phyloP scores from a whole-genome alignment of 768 basidiomycete genomes.

The Rhizopogon salebrosus region DNA sequence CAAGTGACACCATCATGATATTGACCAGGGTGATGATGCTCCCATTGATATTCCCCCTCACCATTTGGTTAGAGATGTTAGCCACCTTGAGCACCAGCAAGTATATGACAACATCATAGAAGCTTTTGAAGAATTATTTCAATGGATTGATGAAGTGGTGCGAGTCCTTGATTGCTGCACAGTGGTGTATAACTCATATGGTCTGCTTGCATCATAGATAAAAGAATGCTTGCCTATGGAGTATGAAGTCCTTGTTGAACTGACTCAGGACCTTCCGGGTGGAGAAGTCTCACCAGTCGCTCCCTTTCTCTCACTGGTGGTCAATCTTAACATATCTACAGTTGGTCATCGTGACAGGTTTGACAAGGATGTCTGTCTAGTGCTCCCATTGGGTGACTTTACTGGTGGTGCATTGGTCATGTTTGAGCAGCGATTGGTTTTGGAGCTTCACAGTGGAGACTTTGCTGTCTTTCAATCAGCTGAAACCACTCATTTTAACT shows the following conservation, averaged over 20 bases:
- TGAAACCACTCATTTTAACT: slow-evolving; percentile 4
- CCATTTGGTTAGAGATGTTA: background rate
- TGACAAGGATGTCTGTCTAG: background rate
- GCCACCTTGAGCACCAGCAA: background rate
- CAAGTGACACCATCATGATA: too few species aligned
- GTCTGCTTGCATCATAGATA: background rate
- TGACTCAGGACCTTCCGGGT: background rate
- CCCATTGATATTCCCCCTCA: background rate
- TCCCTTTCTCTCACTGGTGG: background rate
- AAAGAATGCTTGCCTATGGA: background rate
- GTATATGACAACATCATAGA: background rate
- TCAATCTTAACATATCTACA: slow-evolving; percentile 6
- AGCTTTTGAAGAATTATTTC: background rate
- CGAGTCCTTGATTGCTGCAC: background rate
- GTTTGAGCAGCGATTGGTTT: background rate
- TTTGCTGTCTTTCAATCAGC: slow-evolving; percentile 4
- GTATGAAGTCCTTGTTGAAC: background rate
- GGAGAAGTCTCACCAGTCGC: background rate
- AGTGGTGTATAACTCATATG: background rate
- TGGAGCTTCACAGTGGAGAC: slow-evolving; percentile 1
- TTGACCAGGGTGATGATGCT: background rate
- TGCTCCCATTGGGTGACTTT: background rate
- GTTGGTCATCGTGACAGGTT: slow-evolving; percentile 1
- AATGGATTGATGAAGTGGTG: background rate
- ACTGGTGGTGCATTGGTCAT: slow-evolving; percentile 4